Evolutionary conservation across 306 rosid species (phyloP).

Genomic region (Clitoria ternatea): DNA sequence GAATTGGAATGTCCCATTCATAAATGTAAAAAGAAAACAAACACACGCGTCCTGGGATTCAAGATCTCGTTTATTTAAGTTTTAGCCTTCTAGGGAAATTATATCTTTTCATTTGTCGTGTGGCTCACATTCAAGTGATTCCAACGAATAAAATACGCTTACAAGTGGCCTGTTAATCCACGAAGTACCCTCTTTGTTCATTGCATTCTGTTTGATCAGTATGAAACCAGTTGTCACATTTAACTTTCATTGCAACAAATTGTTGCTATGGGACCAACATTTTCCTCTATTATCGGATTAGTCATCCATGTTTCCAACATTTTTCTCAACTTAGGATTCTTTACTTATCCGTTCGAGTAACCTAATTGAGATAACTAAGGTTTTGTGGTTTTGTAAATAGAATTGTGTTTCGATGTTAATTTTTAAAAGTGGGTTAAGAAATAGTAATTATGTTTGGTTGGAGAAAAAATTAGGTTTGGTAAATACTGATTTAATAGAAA

Average conservation of each 20-base stretch:
- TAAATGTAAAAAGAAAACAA: background rate
- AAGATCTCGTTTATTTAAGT: background rate
- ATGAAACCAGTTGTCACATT: background rate
- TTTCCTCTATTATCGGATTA: background rate
- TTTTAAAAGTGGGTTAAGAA: no score
- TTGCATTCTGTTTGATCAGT: constrained; percentile 10
- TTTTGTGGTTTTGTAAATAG: no score
- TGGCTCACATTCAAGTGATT: background rate
- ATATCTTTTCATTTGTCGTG: background rate
- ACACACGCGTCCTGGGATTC: background rate
- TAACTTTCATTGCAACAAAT: background rate
- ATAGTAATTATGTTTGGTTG: no score
- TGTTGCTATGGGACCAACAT: background rate
- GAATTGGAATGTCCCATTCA: constrained; percentile 9
- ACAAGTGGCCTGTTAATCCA: background rate
- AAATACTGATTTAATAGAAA: no score
- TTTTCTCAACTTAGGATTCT: background rate
- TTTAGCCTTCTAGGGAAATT: background rate
- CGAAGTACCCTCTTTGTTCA: background rate
- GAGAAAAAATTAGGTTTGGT: no score
- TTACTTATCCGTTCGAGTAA: no score
- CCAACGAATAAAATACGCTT: background rate
- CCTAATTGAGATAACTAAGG: no score
- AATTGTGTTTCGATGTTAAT: no score
- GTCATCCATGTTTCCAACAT: background rate